These are phyloP conservation scores for Euphorbia tirucalli DNA, from an alignment of 345 rosid species.

Conservation along the genomic window DNA sequence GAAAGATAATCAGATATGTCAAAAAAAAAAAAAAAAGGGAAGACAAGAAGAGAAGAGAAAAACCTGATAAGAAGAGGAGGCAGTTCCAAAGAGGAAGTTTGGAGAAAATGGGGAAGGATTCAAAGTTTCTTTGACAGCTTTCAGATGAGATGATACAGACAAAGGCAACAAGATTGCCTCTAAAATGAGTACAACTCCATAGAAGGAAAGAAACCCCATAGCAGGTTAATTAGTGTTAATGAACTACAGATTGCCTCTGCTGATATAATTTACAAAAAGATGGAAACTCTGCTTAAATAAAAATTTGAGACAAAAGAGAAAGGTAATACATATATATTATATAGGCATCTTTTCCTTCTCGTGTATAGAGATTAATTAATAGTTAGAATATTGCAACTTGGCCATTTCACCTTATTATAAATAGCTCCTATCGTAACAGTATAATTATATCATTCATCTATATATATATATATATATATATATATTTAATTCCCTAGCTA, in stretches of 20 bases:
- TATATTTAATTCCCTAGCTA: too few species aligned
- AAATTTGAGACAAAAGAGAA: too few species aligned
- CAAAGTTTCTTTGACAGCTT: too few species aligned
- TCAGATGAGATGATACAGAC: constrained; percentile 4
- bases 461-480: too few species aligned
- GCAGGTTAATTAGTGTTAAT: not conserved
- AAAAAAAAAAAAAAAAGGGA: too few species aligned
- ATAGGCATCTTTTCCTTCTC: too few species aligned
- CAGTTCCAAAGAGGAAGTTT: constrained; percentile 30
- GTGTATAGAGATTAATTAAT: too few species aligned
- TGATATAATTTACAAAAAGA: too few species aligned
- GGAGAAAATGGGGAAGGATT: constrained; percentile 18
- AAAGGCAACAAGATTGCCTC: constrained; percentile 1
- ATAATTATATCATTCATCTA: too few species aligned
- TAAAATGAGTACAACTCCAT: constrained; percentile 14
- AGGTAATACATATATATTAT: too few species aligned
- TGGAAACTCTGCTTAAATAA: not conserved
- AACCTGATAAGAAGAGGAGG: constrained; percentile 36
- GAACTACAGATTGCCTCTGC: not conserved
- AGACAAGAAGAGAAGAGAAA: not conserved
- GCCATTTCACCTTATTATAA: too few species aligned
- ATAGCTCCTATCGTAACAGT: too few species aligned
- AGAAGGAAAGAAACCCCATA: constrained; percentile 2
- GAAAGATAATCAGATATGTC: not conserved
- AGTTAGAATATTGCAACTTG: not conserved